A percentile compares a stretch with the other conserved stretches of the same genome.
phyloP scores from a whole-genome alignment of 768 basidiomycete species.

The Boletus rufocinnamomeus region DNA sequence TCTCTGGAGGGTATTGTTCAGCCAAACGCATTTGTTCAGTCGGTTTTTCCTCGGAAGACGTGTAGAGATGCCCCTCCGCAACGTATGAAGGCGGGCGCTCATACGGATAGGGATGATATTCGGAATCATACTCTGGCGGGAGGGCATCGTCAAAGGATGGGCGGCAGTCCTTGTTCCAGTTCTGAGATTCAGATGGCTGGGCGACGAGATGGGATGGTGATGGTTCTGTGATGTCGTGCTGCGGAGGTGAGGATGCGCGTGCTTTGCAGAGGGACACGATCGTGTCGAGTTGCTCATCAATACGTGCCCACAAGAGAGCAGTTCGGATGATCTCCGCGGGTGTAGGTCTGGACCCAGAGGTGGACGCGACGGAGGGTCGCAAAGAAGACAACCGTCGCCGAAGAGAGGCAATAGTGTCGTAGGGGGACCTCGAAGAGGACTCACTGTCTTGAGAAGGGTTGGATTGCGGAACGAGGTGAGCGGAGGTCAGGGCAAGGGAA shows the following conservation, averaged over 20 bases:
- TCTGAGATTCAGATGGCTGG: slow-evolving; percentile 41
- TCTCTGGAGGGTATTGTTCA: slow-evolving; percentile 27
- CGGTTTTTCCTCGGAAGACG: slow-evolving; percentile 9
- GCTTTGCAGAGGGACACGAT: slow-evolving; percentile 68
- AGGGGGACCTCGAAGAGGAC: slow-evolving; percentile 11
- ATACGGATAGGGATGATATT: slow-evolving; percentile 13
- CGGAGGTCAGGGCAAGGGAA: slow-evolving; percentile 20
- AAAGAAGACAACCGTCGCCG: slow-evolving; percentile 69
- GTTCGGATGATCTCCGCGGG: slow-evolving; percentile 57
- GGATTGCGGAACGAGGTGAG: slow-evolving; percentile 15
- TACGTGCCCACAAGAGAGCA: slow-evolving; percentile 70
- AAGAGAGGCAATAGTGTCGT: slow-evolving; percentile 59
- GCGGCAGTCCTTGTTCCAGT: neutral
- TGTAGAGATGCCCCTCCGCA: slow-evolving; percentile 5
- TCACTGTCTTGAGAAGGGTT: slow-evolving; percentile 7
- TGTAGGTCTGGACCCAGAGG: slow-evolving; percentile 22
- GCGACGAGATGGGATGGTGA: slow-evolving; percentile 21
- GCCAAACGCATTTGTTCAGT: slow-evolving; percentile 12
- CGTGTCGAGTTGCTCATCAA: slow-evolving; percentile 72
- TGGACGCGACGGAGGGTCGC: slow-evolving; percentile 40
- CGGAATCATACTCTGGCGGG: slow-evolving; percentile 57
- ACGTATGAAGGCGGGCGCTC: slow-evolving; percentile 33
- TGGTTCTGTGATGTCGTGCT: slow-evolving; percentile 8
- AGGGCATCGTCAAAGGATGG: slow-evolving; percentile 35
- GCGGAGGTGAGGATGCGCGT: slow-evolving; percentile 37